These are phyloP conservation scores for Calonectria hongkongensis DNA, from an alignment of 2,329 filamentous ascomycete genomes.

Conservation along the genomic window DNA sequence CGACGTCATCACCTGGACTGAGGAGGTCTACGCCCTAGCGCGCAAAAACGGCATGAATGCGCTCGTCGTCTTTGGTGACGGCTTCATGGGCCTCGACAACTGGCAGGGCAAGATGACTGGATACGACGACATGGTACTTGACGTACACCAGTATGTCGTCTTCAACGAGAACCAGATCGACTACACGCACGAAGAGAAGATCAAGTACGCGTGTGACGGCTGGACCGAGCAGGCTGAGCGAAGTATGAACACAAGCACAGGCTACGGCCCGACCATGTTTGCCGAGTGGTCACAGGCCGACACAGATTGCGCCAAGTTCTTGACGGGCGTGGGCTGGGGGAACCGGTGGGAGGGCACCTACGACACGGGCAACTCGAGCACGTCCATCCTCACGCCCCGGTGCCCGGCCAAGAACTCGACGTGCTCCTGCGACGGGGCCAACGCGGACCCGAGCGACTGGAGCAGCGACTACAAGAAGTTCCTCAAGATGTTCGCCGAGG, in stretches of 20 bases:
- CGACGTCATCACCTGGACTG: conserved; percentile 87
- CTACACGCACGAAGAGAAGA: conserved; percentile 87
- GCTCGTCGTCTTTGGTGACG: conserved; percentile 91
- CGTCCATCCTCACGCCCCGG: conserved; percentile 79
- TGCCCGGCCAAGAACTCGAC: conserved; percentile 81
- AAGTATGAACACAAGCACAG: conserved; percentile 83
- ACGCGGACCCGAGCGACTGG: conserved; percentile 82
- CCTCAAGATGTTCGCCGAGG: conserved; percentile 91
- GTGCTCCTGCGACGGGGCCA: conserved; percentile 86
- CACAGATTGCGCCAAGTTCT: conserved; percentile 90
- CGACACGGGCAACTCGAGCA: conserved; percentile 77
- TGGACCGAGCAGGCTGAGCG: conserved; percentile 88
- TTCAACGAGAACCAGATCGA: conserved; percentile 94
- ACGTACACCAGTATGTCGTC: conserved; percentile 98
- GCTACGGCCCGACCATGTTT: conserved; percentile 94
- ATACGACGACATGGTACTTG: conserved; percentile 86
- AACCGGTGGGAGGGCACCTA: conserved; percentile 95
- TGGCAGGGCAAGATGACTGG: conserved; percentile 90
- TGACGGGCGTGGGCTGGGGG: conserved; percentile 93
- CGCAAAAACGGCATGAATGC: conserved; percentile 84
- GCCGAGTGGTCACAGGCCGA: conserved; percentile 99
- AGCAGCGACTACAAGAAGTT: conserved; percentile 87
- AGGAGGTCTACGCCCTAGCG: conserved; percentile 81
- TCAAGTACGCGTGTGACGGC: conserved; percentile 89
- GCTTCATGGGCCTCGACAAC: conserved; percentile 92